Evolutionary conservation across 129 eudicot species (phyloP), one percentile per base, ranked within the genome.

Genomic region (Flaveria bidentis): DNA sequence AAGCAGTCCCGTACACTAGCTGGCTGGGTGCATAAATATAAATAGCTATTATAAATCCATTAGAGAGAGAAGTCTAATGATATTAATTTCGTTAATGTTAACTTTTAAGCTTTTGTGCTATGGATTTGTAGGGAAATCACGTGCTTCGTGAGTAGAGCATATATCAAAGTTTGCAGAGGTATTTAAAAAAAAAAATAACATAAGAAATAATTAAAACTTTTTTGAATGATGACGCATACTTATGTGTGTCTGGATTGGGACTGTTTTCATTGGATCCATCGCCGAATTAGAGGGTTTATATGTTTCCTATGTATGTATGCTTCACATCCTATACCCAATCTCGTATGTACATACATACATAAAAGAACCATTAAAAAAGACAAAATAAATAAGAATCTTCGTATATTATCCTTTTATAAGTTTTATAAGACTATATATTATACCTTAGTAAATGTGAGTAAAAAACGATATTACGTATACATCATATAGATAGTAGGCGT

Each of bases 221-320:
- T 55, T 33, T 8, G 23, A 51, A 72, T 72, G 58, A 72, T 79
- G 82, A 63, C 72, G 73, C 46, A 79, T 62, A 16, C 44, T 62
- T 17, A 44, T 79, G 51, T 56, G 44, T 50, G 67, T 73, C 75
- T 80, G 73, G 69, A 80, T 73, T 53, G 74, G 49, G 79, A 71
- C 82, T 73, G 60, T 78, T 74, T 72, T 63, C 89, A 85, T 85
- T 79, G 89, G 86, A 85, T 85, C 89, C 89, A 67, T 82, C 89
- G 77, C 86, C 89, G 77, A 85, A 85, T 73, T 53, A 80, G 79
- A 47, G 41, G 74, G 22, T 45, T 55, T 53, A 73, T 66, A 60
- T 80, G 84, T 74, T 56, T 68, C 62, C 79, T 74, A 73, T 79
- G 74, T 39, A 63, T 73, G 70, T 78, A 63, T 63, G 78, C 60